Evolutionary conservation across 306 rosid species (phyloP).

Genomic region (Vicia sativa): DNA sequence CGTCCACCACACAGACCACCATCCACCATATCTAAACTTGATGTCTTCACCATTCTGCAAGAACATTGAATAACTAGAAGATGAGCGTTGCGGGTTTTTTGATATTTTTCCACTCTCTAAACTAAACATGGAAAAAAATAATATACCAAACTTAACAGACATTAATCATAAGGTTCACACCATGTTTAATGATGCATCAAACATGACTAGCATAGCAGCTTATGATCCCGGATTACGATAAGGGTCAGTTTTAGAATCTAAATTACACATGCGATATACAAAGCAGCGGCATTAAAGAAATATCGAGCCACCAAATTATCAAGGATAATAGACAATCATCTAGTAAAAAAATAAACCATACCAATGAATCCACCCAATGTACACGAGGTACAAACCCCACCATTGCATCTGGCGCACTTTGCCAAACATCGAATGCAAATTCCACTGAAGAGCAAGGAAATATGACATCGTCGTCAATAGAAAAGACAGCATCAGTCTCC

Average conservation of each 20-base stretch:
- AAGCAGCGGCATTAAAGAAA: constrained; percentile 21
- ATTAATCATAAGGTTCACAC: constrained; percentile 7
- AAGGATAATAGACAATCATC: constrained; percentile 3
- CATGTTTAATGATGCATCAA: constrained; percentile 31
- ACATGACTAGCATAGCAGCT: constrained; percentile 6
- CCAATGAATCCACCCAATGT: constrained; percentile 76
- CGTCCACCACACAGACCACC: constrained; percentile 99
- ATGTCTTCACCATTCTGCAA: constrained; percentile 57
- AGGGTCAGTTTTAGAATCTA: neutral
- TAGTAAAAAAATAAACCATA: constrained; percentile 36
- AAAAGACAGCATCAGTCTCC: constrained; percentile 79
- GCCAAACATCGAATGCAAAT: constrained; percentile 89
- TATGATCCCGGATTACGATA: neutral
- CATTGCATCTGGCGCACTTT: constrained; percentile 91
- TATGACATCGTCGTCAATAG: constrained; percentile 92
- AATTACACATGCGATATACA: neutral
- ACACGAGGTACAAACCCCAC: constrained; percentile 97
- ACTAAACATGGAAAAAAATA: neutral
- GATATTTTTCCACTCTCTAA: constrained; percentile 10
- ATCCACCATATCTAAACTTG: constrained; percentile 75
- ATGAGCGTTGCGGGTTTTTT: neutral
- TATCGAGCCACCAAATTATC: constrained; percentile 1
- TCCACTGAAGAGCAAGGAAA: constrained; percentile 90
- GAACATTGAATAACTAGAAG: constrained; percentile 34
- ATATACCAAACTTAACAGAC: neutral